Evolutionary conservation across 2,329 filamentous ascomycete genomes (phyloP).

Genomic region (Xylaria sp.): DNA sequence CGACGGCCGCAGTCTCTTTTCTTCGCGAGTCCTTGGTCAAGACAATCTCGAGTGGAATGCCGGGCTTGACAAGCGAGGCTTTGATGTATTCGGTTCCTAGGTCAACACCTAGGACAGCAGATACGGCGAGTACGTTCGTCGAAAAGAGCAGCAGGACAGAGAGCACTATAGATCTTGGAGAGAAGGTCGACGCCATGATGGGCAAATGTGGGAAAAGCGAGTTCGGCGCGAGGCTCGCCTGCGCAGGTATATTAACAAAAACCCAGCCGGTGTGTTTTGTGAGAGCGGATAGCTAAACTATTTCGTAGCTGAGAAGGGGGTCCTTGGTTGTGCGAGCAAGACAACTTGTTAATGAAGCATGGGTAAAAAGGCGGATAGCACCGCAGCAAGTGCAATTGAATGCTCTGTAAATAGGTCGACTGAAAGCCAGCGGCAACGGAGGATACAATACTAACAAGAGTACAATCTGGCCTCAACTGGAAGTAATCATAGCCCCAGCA

Average conservation of each 20-base stretch:
- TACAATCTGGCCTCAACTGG: slow-evolving; percentile 41
- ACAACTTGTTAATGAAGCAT: background rate
- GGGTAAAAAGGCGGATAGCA: background rate
- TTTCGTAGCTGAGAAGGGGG: background rate
- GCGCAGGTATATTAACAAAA: slow-evolving; percentile 21
- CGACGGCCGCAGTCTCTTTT: slow-evolving; percentile 90
- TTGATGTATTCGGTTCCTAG: slow-evolving; percentile 98
- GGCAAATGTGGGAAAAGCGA: slow-evolving; percentile 42
- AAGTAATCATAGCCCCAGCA: slow-evolving; percentile 30
- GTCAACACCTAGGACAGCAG: slow-evolving; percentile 91
- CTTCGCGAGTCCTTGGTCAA: slow-evolving; percentile 97
- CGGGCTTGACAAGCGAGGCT: slow-evolving; percentile 93
- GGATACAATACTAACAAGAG: background rate
- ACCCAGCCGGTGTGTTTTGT: slow-evolving; percentile 31
- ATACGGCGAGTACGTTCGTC: slow-evolving; percentile 62
- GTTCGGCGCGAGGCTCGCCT: slow-evolving; percentile 47
- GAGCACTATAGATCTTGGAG: slow-evolving; percentile 53
- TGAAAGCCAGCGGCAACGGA: slow-evolving; percentile 7
- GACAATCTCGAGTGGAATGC: slow-evolving; percentile 96
- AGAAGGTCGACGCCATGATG: slow-evolving; percentile 54
- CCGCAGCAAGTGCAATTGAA: slow-evolving; percentile 4
- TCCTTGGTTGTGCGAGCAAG: slow-evolving; percentile 6
- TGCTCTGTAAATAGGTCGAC: slow-evolving; percentile 18
- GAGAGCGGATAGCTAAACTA: slow-evolving; percentile 16
- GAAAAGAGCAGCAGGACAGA: slow-evolving; percentile 57